Evolutionary conservation across 495 filamentous ascomycete genomes (phyloP).

Genomic region (Penicillium diatomitis): DNA sequence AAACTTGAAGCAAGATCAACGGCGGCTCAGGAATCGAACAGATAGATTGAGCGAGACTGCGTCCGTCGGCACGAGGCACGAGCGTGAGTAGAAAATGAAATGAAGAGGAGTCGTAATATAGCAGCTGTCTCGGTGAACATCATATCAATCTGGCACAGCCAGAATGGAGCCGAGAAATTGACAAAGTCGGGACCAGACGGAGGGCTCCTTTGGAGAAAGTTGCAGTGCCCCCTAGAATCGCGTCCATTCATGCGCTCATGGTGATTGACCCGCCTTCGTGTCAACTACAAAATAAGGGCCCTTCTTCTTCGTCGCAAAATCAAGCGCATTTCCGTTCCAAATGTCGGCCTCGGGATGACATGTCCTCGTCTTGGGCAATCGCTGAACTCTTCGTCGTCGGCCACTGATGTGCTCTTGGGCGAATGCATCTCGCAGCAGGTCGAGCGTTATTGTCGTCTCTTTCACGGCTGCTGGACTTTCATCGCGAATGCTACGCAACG

Average conservation of each 20-base stretch:
- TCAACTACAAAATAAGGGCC: constrained; percentile 77
- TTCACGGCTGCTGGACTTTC: constrained; percentile 51
- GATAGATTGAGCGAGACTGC: no score
- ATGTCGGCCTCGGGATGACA: constrained; percentile 26
- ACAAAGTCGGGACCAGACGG: no score
- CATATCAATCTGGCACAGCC: no score
- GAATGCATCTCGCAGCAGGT: constrained; percentile 42
- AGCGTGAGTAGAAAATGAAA: no score
- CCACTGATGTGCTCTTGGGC: constrained; percentile 46
- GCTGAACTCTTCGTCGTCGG: constrained; percentile 37
- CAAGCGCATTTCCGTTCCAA: constrained; percentile 61
- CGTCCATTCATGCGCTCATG: neutral
- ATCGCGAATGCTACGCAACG: constrained; percentile 71
- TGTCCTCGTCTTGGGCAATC: constrained; percentile 21
- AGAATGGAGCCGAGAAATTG: no score
- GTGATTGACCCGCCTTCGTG: constrained; percentile 29
- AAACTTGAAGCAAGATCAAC: no score
- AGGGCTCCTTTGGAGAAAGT: no score
- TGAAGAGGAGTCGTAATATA: no score
- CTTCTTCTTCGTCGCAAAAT: constrained; percentile 52
- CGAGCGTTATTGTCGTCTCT: constrained; percentile 45
- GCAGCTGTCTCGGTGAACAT: no score
- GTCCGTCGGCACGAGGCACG: no score
- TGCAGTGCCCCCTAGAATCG: no score
- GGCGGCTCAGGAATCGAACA: no score